Evolutionary conservation across 75 land plant genomes (phyloP).

Genomic region (Cunninghamia lanceolata): DNA sequence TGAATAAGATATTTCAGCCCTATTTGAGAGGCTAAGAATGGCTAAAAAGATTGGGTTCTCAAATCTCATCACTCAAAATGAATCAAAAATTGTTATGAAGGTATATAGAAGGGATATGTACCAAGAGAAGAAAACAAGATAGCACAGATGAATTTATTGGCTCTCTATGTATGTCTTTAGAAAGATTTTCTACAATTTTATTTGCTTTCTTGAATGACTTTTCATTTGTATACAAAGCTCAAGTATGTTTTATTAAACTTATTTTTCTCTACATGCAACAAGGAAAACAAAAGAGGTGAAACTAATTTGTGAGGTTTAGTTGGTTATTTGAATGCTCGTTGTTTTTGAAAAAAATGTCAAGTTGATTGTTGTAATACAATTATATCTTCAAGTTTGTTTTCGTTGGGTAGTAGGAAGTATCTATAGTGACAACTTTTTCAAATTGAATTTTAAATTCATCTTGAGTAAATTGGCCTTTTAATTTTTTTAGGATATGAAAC

Average conservation of each 20-base stretch:
- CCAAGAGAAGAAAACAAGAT: conserved; percentile 24
- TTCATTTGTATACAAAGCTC: background rate
- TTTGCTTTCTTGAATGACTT: background rate
- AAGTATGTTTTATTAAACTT: background rate
- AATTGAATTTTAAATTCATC: too few relatives aligned
- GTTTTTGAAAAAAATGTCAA: background rate
- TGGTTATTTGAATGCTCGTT: background rate
- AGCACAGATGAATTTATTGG: conserved; percentile 25
- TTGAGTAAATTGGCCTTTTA: too few relatives aligned
- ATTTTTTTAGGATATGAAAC: too few relatives aligned
- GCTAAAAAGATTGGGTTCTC: too few relatives aligned
- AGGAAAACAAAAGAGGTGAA: conserved; percentile 6
- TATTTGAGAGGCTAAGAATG: too few relatives aligned
- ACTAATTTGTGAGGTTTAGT: background rate
- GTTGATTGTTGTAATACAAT: background rate
- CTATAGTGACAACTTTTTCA: too few relatives aligned
- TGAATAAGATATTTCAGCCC: too few relatives aligned
- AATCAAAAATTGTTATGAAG: too few relatives aligned
- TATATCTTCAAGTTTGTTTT: background rate
- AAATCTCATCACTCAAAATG: too few relatives aligned
- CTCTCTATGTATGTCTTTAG: conserved; percentile 18
- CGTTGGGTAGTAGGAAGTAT: background rate
- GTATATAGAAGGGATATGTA: background rate
- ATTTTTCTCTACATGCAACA: background rate
- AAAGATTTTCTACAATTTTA: background rate